Evolutionary conservation across 192 early-diverging fungal species (phyloP), one percentile per base, ranked within the genome.

Genomic region (Rhizoclosmatium globosum): DNA sequence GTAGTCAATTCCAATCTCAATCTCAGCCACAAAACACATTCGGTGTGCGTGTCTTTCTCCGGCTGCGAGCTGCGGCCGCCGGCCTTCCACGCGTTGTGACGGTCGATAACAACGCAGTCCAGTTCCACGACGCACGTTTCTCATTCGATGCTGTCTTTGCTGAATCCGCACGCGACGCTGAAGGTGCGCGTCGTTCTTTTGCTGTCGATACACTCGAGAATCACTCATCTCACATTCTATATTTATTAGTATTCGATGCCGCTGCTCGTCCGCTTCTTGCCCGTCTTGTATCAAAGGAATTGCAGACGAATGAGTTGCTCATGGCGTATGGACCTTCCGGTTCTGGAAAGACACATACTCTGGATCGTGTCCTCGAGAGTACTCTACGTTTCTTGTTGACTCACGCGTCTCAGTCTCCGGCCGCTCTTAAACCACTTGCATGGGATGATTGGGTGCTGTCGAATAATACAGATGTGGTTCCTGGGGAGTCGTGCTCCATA

Each of bases 301-400:
- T 68, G 13, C 47, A 17, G 17, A 48, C 46, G 4, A 61, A 80
- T 56, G 71, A 80, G 41, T 65, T 80, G 21, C 39, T 80, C 43
- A 56, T 80, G 47, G 79, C 79, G 2, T 80, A 80, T 46, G 79
- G 79, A 11, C 79, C 79, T 21, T 65, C 60, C 3, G 79, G 79
- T 1, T 64, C 68, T 4, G 79, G 72, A 7, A 80, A 80, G 53
- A 80, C 79, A 19, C 62, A 60, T 56, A 65, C 79, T 2, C 58
- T 78, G 9, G 41, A 79, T 17, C 23, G 60, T 1, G 68, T 80
- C n/a, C 38, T 80, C 19, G 64, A 50, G 3, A 70, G 64, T 21
- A 46, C 78, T 1, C n/a, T 76, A 1, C 46, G 19, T 15, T 76
- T 76, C 64, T 64, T 76, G n/a, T 15, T 76, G 9, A n/a, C 6